A percentile compares a stretch with the other conserved stretches of the same genome.
These are phyloP conservation scores for Entomortierella chlamydospora DNA, from an alignment of 192 early-diverging fungal species.

Conservation along the genomic window DNA sequence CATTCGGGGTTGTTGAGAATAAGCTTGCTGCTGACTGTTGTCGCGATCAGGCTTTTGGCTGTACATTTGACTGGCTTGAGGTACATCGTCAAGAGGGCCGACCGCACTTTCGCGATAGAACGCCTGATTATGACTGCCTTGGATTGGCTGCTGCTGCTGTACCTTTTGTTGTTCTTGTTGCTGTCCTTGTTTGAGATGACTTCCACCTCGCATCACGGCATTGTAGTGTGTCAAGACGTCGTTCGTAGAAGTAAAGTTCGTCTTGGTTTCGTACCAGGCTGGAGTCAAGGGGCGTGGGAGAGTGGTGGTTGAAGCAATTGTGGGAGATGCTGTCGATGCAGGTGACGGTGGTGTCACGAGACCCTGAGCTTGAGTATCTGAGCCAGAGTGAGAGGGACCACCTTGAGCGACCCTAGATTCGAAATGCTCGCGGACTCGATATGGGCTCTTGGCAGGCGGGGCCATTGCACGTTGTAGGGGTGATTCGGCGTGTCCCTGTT, in stretches of 20 bases:
- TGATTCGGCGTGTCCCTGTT: not conserved
- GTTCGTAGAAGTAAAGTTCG: conserved; percentile 31
- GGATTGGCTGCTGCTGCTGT: not conserved
- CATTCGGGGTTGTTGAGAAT: conserved; percentile 15
- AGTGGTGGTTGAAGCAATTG: conserved; percentile 20
- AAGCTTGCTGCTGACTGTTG: not conserved
- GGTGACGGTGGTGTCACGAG: conserved; percentile 17
- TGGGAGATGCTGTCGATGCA: conserved; percentile 21
- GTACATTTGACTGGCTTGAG: not conserved
- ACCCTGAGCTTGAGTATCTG: not conserved
- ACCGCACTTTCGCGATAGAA: conserved; percentile 3
- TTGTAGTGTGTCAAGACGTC: conserved; percentile 47
- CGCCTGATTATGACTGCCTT: not conserved
- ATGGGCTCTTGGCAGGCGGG: conserved; percentile 23
- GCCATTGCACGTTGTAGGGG: not conserved
- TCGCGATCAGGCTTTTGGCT: not conserved
- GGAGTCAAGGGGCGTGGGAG: conserved; percentile 43
- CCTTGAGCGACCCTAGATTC: conserved; percentile 19
- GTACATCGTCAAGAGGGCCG: conserved; percentile 21
- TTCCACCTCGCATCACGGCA: conserved; percentile 32
- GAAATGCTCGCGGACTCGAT: conserved; percentile 35
- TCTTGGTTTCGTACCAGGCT: conserved; percentile 49
- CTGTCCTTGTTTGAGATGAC: conserved; percentile 14
- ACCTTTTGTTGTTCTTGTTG: conserved; percentile 15
- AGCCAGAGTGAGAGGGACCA: not conserved